These are phyloP conservation scores for Lactarius sp. DNA, from an alignment of 768 basidiomycete species.

Conservation along the genomic window DNA sequence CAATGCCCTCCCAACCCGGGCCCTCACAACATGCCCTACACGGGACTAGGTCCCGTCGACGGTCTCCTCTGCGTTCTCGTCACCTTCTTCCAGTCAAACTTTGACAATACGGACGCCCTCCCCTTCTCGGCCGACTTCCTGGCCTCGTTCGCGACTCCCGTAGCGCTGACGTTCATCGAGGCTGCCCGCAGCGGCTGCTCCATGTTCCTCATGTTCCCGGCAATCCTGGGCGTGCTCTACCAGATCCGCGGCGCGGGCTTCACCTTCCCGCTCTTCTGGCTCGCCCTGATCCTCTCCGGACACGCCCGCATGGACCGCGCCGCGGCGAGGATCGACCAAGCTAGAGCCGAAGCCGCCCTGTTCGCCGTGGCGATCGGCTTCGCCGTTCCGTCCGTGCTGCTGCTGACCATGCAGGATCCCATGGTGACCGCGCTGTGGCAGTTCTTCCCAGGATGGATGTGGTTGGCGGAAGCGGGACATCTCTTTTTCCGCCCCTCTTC, in stretches of 20 bases:
- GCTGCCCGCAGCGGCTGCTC: slow-evolving; percentile 15
- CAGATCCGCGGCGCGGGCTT: slow-evolving; percentile 19
- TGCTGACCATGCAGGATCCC: slow-evolving; percentile 19
- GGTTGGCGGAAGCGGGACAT: slow-evolving; percentile 6
- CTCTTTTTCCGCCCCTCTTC: slow-evolving; percentile 23
- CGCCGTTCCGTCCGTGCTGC: slow-evolving; percentile 11
- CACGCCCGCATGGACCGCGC: slow-evolving; percentile 1
- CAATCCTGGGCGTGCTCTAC: slow-evolving; percentile 8
- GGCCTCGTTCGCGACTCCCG: slow-evolving; percentile 5
- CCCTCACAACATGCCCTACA: slow-evolving; percentile 18
- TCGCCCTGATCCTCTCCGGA: slow-evolving; percentile 19
- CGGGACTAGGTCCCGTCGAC: slow-evolving; percentile 12
- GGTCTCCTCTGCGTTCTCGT: slow-evolving; percentile 16
- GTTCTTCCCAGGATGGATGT: slow-evolving; percentile 21
- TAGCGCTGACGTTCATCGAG: slow-evolving; percentile 24
- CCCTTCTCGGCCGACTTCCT: slow-evolving; percentile 16
- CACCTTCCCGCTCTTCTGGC: slow-evolving; percentile 21
- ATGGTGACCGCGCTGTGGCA: slow-evolving; percentile 23
- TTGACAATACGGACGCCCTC: slow-evolving; percentile 6
- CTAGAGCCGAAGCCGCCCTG: slow-evolving; percentile 21
- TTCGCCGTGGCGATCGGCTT: slow-evolving; percentile 21
- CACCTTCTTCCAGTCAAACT: slow-evolving; percentile 18
- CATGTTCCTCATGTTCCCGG: slow-evolving; percentile 8
- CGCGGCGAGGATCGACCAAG: slow-evolving; percentile 20
- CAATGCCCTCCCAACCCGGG: slow-evolving; percentile 23